Evolutionary conservation across 495 filamentous ascomycete genomes (phyloP), one percentile per base, ranked within the genome.

Genomic region (Penicillium silybi): DNA sequence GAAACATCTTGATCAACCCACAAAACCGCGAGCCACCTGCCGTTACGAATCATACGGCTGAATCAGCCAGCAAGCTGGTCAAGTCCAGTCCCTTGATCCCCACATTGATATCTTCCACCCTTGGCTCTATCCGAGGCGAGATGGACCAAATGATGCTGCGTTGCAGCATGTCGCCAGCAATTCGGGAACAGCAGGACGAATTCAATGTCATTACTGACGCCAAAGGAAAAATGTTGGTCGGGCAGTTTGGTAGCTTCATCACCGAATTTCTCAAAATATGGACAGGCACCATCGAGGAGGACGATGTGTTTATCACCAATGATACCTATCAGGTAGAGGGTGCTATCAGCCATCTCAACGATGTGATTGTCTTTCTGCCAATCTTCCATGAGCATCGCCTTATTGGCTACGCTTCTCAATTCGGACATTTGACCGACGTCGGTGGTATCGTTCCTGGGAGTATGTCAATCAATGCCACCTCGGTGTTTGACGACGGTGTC

Each of bases 141-240:
- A 79, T 79, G 76, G 76, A 78, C 44, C 72, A 68, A 10, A 58
- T 79, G 48, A 76, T 79, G 74, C 64, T 78, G 1, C 66, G 74
- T 10, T 77, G 73, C 51, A 74, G 74, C 18, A 79, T 79, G 74
- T 76, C 72, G 1, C 75, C 76, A 1, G 75, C 75, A 0, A 77
- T 78, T 35, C 67, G 75, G 26, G 76, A 80, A 44, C 74, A 80
- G 34, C 76, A 79, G 44, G 76, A 80, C 23, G 75, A 80, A 26
- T 78, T 77, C 60, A 78, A 78, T 37, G 73, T 80, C 25, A 80
- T 78, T 46, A 78, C 75, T 0, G 69, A 77, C 15, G 55, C 66
- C 1, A 55, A 64, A 0, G 75, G 76, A 1, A 68, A 76, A 38
- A 80, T 80, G 76, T 57, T 80, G 6, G 76, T 76, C 9, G 76